A percentile compares a stretch with the other conserved stretches of the same genome.
phyloP scores from a whole-genome alignment of 108 stramenopile genomes.

The Nitzschia inconspicua region DNA sequence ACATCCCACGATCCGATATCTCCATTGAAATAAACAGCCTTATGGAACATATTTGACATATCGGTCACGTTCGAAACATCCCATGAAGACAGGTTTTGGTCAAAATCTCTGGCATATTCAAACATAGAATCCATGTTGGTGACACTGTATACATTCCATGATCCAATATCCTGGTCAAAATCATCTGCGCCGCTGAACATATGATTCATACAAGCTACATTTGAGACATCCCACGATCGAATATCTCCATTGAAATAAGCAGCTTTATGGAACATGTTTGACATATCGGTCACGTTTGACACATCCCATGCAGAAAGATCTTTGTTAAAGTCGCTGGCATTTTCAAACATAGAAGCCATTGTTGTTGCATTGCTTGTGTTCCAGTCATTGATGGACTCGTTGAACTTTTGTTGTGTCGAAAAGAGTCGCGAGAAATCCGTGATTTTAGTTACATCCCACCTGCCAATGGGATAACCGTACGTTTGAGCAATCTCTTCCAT shows the following conservation, averaged over 20 bases:
- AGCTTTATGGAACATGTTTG: slow-evolving; percentile 30
- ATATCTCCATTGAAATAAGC: slow-evolving; percentile 15
- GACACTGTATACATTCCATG: slow-evolving; percentile 29
- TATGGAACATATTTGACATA: slow-evolving; percentile 22
- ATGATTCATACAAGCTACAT: slow-evolving; percentile 4
- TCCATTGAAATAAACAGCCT: slow-evolving; percentile 12
- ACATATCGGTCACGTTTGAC: slow-evolving; percentile 24
- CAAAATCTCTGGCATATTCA: slow-evolving; percentile 21
- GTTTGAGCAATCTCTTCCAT: slow-evolving; percentile 14
- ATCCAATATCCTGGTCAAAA: slow-evolving; percentile 35
- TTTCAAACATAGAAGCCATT: slow-evolving; percentile 12
- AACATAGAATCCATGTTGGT: slow-evolving; percentile 25
- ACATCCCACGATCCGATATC: slow-evolving; percentile 21
- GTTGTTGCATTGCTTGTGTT: slow-evolving; percentile 4
- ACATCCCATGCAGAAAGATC: slow-evolving; percentile 30
- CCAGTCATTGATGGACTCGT: neutral
- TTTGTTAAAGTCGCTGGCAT: slow-evolving; percentile 27
- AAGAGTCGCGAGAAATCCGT: slow-evolving; percentile 22
- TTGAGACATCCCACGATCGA: slow-evolving; percentile 18
- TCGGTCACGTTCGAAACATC: neutral
- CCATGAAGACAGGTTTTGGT: slow-evolving; percentile 36
- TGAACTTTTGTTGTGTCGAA: slow-evolving; percentile 9
- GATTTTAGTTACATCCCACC: slow-evolving; percentile 36
- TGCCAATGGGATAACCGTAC: slow-evolving; percentile 37
- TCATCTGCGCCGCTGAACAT: slow-evolving; percentile 15